phyloP scores from a whole-genome alignment of 176 grass and related monocot genomes.

The Oryza meyeriana region DNA sequence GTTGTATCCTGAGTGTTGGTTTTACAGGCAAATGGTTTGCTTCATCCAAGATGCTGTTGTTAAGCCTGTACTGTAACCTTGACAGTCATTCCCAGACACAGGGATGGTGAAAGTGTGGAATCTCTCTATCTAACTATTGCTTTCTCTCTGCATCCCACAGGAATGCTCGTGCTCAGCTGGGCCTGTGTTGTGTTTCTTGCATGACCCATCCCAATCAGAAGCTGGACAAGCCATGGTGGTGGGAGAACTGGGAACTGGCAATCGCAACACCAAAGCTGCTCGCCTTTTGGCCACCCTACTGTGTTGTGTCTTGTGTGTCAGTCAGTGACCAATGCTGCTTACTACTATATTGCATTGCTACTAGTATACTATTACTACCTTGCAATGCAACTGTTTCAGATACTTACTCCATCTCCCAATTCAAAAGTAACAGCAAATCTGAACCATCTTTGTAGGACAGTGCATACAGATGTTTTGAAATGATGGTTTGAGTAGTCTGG shows the following conservation, averaged over 20 bases:
- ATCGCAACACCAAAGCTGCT: slow-evolving; percentile 40
- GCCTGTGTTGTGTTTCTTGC: slow-evolving; percentile 19
- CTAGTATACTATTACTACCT: background rate
- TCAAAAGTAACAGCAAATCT: background rate
- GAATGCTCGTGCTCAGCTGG: slow-evolving; percentile 27
- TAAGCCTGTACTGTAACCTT: slow-evolving; percentile 19
- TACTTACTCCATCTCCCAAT: background rate
- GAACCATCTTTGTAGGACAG: background rate
- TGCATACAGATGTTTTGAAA: background rate
- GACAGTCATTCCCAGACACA: background rate
- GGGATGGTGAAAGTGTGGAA: slow-evolving; percentile 35
- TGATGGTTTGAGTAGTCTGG: background rate
- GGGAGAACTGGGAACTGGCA: slow-evolving; percentile 33
- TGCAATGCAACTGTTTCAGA: slow-evolving; percentile 26
- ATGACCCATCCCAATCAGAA: slow-evolving; percentile 34
- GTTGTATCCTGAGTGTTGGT: background rate
- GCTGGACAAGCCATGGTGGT: slow-evolving; percentile 42
- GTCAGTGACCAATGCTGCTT: background rate
- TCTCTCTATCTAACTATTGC: slow-evolving; percentile 6
- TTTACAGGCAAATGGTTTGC: slow-evolving; percentile 27
- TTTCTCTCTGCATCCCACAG: background rate
- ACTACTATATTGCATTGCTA: background rate
- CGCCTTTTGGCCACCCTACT: slow-evolving; percentile 35
- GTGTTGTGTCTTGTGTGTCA: background rate
- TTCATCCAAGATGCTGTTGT: slow-evolving; percentile 29